A percentile compares a stretch with the other conserved stretches of the same genome.
phyloP scores from a whole-genome alignment of 179 eudicot genomes.

The Patellifolia procumbens region DNA sequence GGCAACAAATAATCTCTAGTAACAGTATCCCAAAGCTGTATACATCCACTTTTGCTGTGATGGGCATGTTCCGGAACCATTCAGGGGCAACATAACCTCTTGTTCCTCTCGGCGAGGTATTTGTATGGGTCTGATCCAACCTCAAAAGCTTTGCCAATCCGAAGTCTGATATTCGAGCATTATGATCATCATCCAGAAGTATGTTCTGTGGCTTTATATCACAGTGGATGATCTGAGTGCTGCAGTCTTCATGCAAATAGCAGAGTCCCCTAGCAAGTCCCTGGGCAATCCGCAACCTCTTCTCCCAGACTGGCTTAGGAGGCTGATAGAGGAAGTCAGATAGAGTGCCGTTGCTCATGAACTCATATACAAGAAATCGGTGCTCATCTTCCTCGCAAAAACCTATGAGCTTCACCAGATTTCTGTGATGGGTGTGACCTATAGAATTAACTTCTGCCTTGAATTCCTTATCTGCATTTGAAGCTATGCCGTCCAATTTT shows the following conservation, averaged over 20 bases:
- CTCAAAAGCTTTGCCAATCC: conserved; percentile 43
- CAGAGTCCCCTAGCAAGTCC: conserved; percentile 40
- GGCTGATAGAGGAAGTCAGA: conserved; percentile 29
- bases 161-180: conserved; percentile 36
- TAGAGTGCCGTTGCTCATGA: background rate
- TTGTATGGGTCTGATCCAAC: conserved; percentile 4
- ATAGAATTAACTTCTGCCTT: conserved; percentile 40
- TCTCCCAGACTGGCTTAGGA: conserved; percentile 26
- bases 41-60: conserved; percentile 42
- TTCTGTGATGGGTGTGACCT: conserved; percentile 48
- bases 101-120: background rate
- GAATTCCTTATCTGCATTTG: conserved; percentile 30
- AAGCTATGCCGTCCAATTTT: conserved; percentile 19
- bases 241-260: no score
- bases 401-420: conserved; percentile 40
- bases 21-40: conserved; percentile 42
- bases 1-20: conserved; percentile 29
- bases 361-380: conserved; percentile 17
- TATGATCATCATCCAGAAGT: conserved; percentile 30
- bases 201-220: no score
- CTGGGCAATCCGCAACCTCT: conserved; percentile 21
- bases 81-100: background rate
- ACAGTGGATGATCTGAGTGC: no score
- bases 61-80: conserved; percentile 22
- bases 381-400: conserved; percentile 42